Evolutionary conservation across 305 asterid genomes (phyloP).

Genomic region (Plantago rigida): DNA sequence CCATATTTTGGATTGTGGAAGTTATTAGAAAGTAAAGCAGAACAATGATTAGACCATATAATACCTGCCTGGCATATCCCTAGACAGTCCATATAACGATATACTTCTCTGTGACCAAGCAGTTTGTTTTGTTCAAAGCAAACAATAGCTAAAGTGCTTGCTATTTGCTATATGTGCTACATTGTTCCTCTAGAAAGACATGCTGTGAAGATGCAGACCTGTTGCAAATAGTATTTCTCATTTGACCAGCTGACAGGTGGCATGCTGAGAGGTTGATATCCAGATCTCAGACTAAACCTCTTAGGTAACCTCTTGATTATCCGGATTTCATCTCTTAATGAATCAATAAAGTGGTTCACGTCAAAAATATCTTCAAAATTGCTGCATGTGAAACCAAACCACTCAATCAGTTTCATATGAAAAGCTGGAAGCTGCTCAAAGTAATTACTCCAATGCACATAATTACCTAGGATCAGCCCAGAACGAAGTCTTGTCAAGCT

Average conservation of each 20-base stretch:
- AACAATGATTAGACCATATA: no score
- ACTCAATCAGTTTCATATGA: constrained; percentile 19
- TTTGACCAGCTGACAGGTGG: constrained; percentile 98
- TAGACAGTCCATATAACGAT: no score
- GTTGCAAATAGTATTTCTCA: constrained; percentile 85
- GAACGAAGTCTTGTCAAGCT: constrained; percentile 91
- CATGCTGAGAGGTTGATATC: constrained; percentile 64
- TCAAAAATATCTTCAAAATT: constrained; percentile 89
- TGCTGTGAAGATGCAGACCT: constrained; percentile 39
- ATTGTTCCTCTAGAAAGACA: background rate
- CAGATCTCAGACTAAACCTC: constrained; percentile 53
- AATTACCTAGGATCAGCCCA: constrained; percentile 97
- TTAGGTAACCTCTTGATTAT: constrained; percentile 79
- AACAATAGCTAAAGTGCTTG: background rate
- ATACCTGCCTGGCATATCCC: no score
- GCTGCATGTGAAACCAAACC: constrained; percentile 44
- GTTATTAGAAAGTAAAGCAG: no score
- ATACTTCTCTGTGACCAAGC: no score
- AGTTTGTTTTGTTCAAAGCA: no score
- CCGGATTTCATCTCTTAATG: constrained; percentile 84
- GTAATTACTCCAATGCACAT: constrained; percentile 19
- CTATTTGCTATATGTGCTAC: background rate
- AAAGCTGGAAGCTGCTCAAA: constrained; percentile 1
- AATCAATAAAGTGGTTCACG: constrained; percentile 76
- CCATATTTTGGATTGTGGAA: no score